Base-by-base conservation (phyloP, 805 yeast genomes). In the Candida rishiriensis region DNA sequence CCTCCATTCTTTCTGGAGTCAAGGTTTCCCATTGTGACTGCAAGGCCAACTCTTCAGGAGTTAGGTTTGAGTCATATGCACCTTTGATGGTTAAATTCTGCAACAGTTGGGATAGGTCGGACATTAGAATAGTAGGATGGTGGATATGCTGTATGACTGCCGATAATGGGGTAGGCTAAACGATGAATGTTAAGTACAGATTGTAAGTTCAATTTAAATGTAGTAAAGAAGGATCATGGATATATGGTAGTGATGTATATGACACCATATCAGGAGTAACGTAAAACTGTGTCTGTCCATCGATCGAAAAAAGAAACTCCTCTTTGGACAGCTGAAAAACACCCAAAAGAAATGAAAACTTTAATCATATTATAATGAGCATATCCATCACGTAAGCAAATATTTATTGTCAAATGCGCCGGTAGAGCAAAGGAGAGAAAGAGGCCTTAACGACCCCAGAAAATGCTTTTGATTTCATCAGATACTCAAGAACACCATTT, bases 1-100 rank as follows among this genome's bases (percentile, higher is more conserved):
- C 76, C 37, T 84, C 75, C 34, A 84, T 81, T 51, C 86, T 66
- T 55, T 83, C 73, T 45, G 70, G 64, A n/a, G 90, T 73, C 41
- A 89, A 72, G 4, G 95, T 81, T 46, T 73, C 72, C 83, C 91
- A 86, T 68, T 90, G 96, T 30, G 89, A 76, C 51, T 77, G 73
- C 53, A 83, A 72, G 17, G 96, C 96, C 39, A 64, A 56, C 40
- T 64, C 61, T 41, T 64, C 78, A 34, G 53, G 47, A 16, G 67
- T 47, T 34, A 68, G 56, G 21, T 57, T 49, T 14, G 61, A 53
- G 31, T 60, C 64, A 10, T 41, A 34, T 5, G 39, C 28, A 16
- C 56, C 61, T 16, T 56, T 50, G 32, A 65, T 49, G 1, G 60
- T 53, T 13, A 64, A 58, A 40, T 59, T 57, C 48, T 59, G 49